Conservation (phyloP, 2,329 filamentous ascomycete genomes). For the Aulographum hederae region DNA sequence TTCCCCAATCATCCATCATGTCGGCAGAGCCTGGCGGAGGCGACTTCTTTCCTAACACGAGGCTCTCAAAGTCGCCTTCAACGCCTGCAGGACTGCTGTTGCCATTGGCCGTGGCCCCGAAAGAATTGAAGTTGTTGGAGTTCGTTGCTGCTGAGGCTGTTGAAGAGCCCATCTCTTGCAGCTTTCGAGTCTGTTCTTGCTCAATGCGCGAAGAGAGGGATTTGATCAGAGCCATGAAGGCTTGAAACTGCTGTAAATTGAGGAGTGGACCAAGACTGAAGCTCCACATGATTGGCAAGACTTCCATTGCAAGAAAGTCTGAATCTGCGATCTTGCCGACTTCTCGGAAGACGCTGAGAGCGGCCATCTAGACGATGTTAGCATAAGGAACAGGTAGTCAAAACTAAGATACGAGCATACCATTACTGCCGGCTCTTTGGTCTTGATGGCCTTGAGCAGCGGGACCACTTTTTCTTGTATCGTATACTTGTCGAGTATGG, state of each 20-base stretch:
- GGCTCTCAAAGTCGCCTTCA: constrained; percentile 66
- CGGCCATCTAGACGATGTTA: constrained; percentile 53
- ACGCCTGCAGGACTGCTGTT: constrained; percentile 34
- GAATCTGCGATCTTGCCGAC: constrained; percentile 68
- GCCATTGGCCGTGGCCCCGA: constrained; percentile 41
- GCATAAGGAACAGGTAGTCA: constrained; percentile 1
- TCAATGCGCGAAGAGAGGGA: constrained; percentile 63
- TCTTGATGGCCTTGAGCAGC: constrained; percentile 81
- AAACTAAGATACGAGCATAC: constrained; percentile 12
- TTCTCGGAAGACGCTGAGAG: constrained; percentile 66
- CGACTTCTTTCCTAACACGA: constrained; percentile 58
- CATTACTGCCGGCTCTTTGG: constrained; percentile 95
- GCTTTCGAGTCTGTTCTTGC: constrained; percentile 70
- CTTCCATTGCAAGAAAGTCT: constrained; percentile 82
- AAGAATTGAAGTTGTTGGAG: constrained; percentile 51
- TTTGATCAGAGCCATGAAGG: constrained; percentile 81
- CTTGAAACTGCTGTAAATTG: constrained; percentile 67
- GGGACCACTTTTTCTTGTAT: constrained; percentile 96
- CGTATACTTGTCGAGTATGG: constrained; percentile 88
- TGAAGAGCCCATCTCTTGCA: constrained; percentile 60
- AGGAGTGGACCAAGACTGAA: constrained; percentile 85
- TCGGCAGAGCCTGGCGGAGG: constrained; percentile 16
- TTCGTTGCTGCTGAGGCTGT: constrained; percentile 24
- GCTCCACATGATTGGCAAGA: constrained; percentile 75
- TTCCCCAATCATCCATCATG: constrained; percentile 25